Base-by-base conservation (phyloP, 2,329 filamentous ascomycete genomes). In the Chrysoporthe puriensis region DNA sequence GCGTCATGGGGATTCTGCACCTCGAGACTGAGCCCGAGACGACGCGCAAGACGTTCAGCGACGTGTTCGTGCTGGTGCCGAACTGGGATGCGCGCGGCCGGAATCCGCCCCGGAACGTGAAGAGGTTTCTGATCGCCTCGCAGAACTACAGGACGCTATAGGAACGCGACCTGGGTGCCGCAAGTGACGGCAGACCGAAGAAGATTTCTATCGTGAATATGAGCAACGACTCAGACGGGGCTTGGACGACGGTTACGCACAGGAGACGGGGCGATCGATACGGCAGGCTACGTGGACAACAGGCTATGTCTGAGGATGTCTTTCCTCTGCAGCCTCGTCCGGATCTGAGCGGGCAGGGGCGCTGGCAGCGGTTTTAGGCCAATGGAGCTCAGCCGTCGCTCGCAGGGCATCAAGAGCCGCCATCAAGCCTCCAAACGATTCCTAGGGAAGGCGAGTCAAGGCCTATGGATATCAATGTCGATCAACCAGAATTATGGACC, bases 21-120 rank as follows among this genome's bases (percentile, higher is more conserved):
- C 90, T 91, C 74, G 89, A 89, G 61, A 86, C 87, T 68, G 85
- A 83, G 68, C 84, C 84, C 72, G 86, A 90, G 42, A 86, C 87
- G 16, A 85, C 85, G 16, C 85, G 88, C 77, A 88, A 88, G 72
- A 88, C 87, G 46, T 97, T 97, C 77, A 91, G 88, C 74, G 94
- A 97, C 77, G 90, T 86, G 0, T 90, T 97, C 76, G 86, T 96
- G 34, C 82, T 97, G 65, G 91, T 95, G 48, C 93, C 94, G 8
- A 92, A 93, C 79, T 85, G 88, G 86, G 86, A 89, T 71, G 79
- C 83, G 0, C 81, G 85, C 71, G 81, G 79, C 4, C 80, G 80
- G 66, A 88, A 86, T 70, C 83, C 86, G 46, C 77, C 84, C 2
- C 84, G 84, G 59, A 65, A 42, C 21, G 56, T 11, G 7, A 86